Conservation (phyloP, 192 early-diverging fungal species). For the Funneliformis mosseae region DNA sequence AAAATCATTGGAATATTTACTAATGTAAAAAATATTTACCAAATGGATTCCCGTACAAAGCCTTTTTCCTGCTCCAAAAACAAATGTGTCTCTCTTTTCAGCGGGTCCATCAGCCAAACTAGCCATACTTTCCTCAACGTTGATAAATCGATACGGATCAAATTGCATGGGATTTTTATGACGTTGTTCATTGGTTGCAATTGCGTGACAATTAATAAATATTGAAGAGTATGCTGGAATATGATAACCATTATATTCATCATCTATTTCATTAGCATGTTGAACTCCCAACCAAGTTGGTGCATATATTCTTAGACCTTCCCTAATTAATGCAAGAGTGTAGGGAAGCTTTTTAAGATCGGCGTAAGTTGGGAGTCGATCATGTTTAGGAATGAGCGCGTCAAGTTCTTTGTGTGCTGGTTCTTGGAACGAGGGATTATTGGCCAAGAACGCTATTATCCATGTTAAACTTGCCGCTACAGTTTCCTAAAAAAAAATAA, state of each 20-base stretch:
- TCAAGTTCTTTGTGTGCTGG: conserved; percentile 30
- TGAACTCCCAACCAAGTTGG: conserved; percentile 42
- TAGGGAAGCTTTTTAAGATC: conserved; percentile 33
- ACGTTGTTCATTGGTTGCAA: conserved; percentile 43
- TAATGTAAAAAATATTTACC: not conserved
- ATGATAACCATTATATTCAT: conserved; percentile 47
- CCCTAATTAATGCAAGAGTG: conserved; percentile 42
- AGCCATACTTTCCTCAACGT: not conserved
- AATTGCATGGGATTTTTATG: conserved; percentile 54
- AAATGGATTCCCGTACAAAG: conserved; percentile 29
- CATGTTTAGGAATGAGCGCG: not conserved
- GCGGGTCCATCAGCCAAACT: conserved; percentile 11
- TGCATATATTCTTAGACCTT: conserved; percentile 37
- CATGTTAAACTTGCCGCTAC: conserved; percentile 7
- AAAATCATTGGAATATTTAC: not conserved
- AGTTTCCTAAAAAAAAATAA: not conserved
- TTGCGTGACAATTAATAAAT: conserved; percentile 56
- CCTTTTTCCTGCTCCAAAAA: conserved; percentile 30
- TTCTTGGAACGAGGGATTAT: conserved; percentile 31
- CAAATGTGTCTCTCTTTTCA: conserved; percentile 5
- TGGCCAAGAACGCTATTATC: conserved; percentile 29
- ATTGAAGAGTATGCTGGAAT: conserved; percentile 55
- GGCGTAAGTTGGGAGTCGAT: conserved; percentile 8
- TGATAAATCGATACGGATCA: conserved; percentile 46
- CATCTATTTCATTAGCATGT: conserved; percentile 38